phyloP scores from a whole-genome alignment of 2,329 filamentous ascomycete species.

The Aplosporella prunicola region DNA sequence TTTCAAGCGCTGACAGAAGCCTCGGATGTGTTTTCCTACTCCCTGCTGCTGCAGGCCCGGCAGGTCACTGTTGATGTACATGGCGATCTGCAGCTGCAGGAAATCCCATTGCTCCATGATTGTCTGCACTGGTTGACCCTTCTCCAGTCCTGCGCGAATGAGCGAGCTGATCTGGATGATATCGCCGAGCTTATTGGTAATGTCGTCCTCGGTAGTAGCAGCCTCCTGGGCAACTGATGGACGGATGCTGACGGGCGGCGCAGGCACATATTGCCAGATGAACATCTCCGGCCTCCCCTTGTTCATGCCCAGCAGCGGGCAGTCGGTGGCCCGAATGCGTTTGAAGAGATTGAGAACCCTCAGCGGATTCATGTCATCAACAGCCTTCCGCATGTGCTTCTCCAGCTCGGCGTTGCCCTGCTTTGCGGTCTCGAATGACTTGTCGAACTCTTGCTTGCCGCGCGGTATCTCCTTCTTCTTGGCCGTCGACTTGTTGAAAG shows the following conservation, averaged over 20 bases:
- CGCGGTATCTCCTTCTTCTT: conserved; percentile 73
- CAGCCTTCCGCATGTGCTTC: conserved; percentile 81
- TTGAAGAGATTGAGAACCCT: conserved; percentile 86
- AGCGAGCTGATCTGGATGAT: conserved; percentile 88
- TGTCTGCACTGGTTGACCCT: conserved; percentile 74
- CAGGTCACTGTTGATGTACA: conserved; percentile 96
- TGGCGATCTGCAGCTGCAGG: conserved; percentile 84
- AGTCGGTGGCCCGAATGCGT: conserved; percentile 73
- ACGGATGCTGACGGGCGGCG: conserved; percentile 85
- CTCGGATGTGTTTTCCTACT: conserved; percentile 79
- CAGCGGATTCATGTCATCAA: conserved; percentile 88
- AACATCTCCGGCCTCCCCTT: conserved; percentile 94
- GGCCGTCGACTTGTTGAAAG: conserved; percentile 81
- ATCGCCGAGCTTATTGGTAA: conserved; percentile 93
- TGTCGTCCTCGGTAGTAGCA: conserved; percentile 89
- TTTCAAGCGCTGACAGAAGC: conserved; percentile 91
- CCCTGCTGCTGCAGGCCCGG: conserved; percentile 78
- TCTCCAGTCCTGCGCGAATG: conserved; percentile 71
- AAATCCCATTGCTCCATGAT: conserved; percentile 99
- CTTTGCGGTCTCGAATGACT: conserved; percentile 72
- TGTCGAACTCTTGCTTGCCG: conserved; percentile 76
- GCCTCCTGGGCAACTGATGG: conserved; percentile 90
- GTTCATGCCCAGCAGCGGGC: conserved; percentile 82
- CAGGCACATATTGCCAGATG: conserved; percentile 92
- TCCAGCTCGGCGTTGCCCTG: conserved; percentile 73